Evolutionary conservation across 306 rosid genomes (phyloP).

Genomic region (Cucurbita ficifolia): DNA sequence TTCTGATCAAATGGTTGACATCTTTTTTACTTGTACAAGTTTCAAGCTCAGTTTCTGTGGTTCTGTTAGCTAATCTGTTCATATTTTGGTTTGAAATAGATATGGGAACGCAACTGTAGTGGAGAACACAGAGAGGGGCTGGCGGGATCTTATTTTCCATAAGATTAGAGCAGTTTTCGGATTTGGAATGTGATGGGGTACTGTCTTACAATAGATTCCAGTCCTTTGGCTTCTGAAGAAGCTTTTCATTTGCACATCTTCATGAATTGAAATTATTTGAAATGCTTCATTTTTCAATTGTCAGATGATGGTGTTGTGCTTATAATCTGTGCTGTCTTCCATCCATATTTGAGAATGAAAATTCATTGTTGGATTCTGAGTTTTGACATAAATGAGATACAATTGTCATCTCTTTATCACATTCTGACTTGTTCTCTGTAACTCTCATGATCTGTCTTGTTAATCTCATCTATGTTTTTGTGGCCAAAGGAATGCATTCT

Average conservation of each 20-base stretch:
- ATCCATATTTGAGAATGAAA: not conserved
- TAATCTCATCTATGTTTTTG: not conserved
- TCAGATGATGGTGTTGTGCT: not conserved
- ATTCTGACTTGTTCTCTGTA: not conserved
- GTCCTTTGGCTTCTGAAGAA: conserved; percentile 10
- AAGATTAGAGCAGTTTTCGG: conserved; percentile 93
- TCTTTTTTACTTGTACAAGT: no score
- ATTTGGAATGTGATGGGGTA: conserved; percentile 51
- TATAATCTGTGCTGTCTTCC: not conserved
- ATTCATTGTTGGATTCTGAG: not conserved
- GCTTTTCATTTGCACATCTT: conserved; percentile 1
- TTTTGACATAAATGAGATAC: not conserved
- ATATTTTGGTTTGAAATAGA: conserved; percentile 23
- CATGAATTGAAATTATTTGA: conserved; percentile 20
- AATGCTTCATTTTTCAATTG: not conserved
- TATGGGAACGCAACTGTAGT: conserved; percentile 91
- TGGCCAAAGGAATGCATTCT: not conserved
- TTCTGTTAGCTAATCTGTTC: no score
- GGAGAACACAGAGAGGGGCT: conserved; percentile 95
- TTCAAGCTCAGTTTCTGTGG: no score
- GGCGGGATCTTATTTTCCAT: conserved; percentile 94
- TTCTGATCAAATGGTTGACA: not conserved
- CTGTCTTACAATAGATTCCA: not conserved
- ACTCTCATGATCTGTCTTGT: not conserved
- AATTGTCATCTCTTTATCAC: not conserved